Evolutionary conservation across 768 basidiomycete genomes (phyloP), one percentile per base, ranked within the genome.

Genomic region (Mycena rebaudengoi): DNA sequence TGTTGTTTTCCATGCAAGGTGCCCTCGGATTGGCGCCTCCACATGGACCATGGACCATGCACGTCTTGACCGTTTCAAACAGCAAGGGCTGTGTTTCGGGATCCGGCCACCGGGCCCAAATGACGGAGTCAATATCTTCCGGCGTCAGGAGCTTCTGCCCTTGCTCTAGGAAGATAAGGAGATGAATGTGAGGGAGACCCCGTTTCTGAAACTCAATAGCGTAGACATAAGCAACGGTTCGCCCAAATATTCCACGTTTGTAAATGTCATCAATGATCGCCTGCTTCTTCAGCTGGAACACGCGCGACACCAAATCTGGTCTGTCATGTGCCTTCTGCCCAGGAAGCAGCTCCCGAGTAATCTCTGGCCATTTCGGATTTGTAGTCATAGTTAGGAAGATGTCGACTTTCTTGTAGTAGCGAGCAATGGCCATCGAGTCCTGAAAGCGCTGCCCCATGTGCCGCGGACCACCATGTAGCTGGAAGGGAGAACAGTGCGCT

Each of bases 331-430:
- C 58, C 0, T 69, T 72, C 49, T 85, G 82, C 0, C 74, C 74
- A 30, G 77, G 75, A 1, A 82, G 64, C 0, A 87, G 75, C 51
- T 78, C 77, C 0, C 71, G 41, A 0, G 55, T 35, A 20, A 87
- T 83, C 48, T 88, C 85, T 2, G 69, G 70, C 86, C 86, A 88
- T 0, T 71, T 46, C 0, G 83, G 82, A 74, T 87, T 88, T 8
- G 77, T 73, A 11, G 85, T 88, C 74, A 86, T 79, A 0, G 85
- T 88, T 0, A 87, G 55, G 44, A 87, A 87, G 1, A 86, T 62
- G 48, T 86, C 82, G 11, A 78, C 70, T 7, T 77, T 79, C 1
- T 66, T 62, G 43, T 69, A 81, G 35, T 74, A 68, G 0, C 78
- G 67, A 11, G 74, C 78, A 25, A 88, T 73, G 0, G 86, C 83